Evolutionary conservation across 176 grass and related monocot genomes (phyloP).

Genomic region (Aegilops umbellulata): DNA sequence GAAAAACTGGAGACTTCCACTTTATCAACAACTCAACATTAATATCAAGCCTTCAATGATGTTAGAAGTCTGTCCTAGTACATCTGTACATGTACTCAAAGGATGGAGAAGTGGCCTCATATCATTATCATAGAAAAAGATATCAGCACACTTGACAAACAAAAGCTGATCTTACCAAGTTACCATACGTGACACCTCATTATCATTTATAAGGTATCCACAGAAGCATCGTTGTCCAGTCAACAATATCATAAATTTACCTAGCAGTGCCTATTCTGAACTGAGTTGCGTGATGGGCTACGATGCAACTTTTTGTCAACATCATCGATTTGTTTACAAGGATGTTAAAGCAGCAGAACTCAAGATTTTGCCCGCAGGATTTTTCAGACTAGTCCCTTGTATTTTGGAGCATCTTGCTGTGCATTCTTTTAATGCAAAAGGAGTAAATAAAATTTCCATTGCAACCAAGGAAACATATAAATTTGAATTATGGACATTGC

Average conservation of each 20-base stretch:
- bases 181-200: slow-evolving; percentile 6
- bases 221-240: not conserved
- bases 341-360: not conserved
- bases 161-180: slow-evolving; percentile 5
- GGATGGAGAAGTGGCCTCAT: slow-evolving; percentile 18
- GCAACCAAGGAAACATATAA: not conserved
- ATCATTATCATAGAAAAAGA: slow-evolving; percentile 27
- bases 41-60: slow-evolving; percentile 29
- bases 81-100: not conserved
- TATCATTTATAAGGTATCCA: not conserved
- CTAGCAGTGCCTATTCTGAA: slow-evolving; percentile 3
- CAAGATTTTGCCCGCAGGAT: not conserved
- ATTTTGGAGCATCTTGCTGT: not conserved
- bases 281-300: not conserved
- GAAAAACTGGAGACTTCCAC: not conserved
- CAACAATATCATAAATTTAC: slow-evolving; percentile 5
- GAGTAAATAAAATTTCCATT: not conserved
- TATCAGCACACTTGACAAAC: slow-evolving; percentile 8
- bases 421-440: not conserved
- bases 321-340: not conserved
- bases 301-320: not conserved
- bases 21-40: slow-evolving; percentile 24
- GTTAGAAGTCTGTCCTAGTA: slow-evolving; percentile 22
- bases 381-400: not conserved
- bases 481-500: not conserved